Conservation (phyloP, 2,329 filamentous ascomycete genomes). For the Fusarium sp. region DNA sequence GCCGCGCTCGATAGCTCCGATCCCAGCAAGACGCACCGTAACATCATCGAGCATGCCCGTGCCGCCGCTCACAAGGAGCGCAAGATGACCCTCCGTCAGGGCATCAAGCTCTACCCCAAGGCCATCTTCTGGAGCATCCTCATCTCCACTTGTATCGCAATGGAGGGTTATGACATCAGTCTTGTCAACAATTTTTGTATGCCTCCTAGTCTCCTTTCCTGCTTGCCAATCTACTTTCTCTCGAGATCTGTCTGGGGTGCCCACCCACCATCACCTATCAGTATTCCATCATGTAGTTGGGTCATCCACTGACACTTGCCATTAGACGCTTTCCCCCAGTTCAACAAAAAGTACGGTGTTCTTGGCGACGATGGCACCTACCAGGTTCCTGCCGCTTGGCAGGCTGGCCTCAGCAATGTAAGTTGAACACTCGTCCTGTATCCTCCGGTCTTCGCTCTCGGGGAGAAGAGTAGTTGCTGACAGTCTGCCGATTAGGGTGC, state of each 20-base stretch:
- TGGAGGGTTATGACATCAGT: constrained; percentile 90
- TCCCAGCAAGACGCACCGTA: constrained; percentile 41
- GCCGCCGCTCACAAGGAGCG: constrained; percentile 70
- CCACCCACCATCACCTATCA: background rate
- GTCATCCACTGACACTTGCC: constrained; percentile 14
- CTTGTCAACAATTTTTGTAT: constrained; percentile 83
- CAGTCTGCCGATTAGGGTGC: constrained; percentile 54
- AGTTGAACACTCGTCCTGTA: constrained; percentile 36
- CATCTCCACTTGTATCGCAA: constrained; percentile 90
- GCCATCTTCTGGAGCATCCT: constrained; percentile 85
- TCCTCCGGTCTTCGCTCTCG: background rate
- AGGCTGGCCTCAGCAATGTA: constrained; percentile 68
- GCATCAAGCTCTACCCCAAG: constrained; percentile 85
- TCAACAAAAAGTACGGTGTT: constrained; percentile 68
- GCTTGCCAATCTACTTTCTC: background rate
- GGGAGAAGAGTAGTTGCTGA: constrained; percentile 8
- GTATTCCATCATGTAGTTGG: background rate
- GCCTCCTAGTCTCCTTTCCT: background rate
- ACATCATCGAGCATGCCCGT: constrained; percentile 49
- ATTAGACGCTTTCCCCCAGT: constrained; percentile 64
- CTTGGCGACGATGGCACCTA: constrained; percentile 57
- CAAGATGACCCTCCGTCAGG: constrained; percentile 78
- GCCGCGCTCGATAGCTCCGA: constrained; percentile 13
- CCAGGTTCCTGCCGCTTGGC: constrained; percentile 70
- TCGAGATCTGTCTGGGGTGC: background rate